A percentile compares a stretch with the other conserved stretches of the same genome.
Conservation (phyloP, 192 early-diverging fungal species). For the Lobosporangium transversale region DNA sequence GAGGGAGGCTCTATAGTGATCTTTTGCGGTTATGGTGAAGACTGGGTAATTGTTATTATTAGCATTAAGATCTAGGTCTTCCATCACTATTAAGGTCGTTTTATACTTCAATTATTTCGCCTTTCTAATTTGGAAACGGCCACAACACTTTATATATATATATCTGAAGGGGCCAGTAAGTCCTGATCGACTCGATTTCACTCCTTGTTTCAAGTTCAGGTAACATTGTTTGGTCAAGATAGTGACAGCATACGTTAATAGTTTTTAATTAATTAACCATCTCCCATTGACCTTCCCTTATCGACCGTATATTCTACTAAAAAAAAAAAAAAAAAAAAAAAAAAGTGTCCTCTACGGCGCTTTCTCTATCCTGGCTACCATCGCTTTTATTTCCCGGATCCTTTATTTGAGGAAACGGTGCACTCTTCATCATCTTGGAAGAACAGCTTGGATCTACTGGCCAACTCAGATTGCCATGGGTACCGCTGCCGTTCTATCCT, state of each 20-base stretch:
- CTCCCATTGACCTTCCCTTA: background rate
- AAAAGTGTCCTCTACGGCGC: slow-evolving; percentile 15
- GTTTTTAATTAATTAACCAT: background rate
- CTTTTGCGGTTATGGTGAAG: slow-evolving; percentile 2
- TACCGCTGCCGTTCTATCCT: background rate
- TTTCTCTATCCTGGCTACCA: background rate
- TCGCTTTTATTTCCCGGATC: slow-evolving; percentile 9
- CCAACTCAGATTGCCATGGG: slow-evolving; percentile 18
- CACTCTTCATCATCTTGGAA: slow-evolving; percentile 16
- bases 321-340: background rate
- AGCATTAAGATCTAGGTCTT: too few species aligned
- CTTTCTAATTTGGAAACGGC: too few species aligned
- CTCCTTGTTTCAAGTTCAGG: slow-evolving; percentile 38
- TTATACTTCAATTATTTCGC: too few species aligned
- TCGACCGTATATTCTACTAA: background rate
- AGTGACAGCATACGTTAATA: too few species aligned
- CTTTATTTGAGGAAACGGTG: slow-evolving; percentile 4
- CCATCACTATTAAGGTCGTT: too few species aligned
- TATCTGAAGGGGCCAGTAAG: slow-evolving; percentile 24
- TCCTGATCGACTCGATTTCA: slow-evolving; percentile 27
- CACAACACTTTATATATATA: background rate
- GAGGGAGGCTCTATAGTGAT: too few species aligned
- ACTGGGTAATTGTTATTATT: background rate
- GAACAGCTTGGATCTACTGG: slow-evolving; percentile 37
- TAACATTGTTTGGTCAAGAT: slow-evolving; percentile 1